Conservation (phyloP, 2,329 filamentous ascomycete genomes). For the Colletotrichum incanum region DNA sequence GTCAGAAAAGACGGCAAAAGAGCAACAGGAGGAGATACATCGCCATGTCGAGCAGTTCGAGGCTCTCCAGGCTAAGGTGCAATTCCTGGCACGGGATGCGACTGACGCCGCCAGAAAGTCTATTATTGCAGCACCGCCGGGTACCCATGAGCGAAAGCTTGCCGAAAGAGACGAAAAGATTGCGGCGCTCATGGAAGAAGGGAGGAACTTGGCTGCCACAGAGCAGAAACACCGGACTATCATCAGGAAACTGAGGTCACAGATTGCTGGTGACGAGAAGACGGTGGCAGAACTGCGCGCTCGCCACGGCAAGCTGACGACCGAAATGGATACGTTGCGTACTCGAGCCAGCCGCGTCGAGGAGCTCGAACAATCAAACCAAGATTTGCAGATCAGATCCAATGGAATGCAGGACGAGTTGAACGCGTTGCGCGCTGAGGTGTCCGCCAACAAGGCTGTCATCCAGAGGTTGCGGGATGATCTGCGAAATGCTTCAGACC, state of each 20-base stretch:
- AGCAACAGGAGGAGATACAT: slow-evolving; percentile 81
- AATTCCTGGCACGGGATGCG: slow-evolving; percentile 87
- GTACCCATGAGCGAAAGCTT: slow-evolving; percentile 82
- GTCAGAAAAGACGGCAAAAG: slow-evolving; percentile 11
- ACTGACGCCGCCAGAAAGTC: slow-evolving; percentile 82
- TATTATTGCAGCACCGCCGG: slow-evolving; percentile 72
- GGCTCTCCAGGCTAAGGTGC: slow-evolving; percentile 90
- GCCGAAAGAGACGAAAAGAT: slow-evolving; percentile 94
- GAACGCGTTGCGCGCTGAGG: slow-evolving; percentile 74
- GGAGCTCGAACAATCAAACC: slow-evolving; percentile 69
- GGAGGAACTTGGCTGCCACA: slow-evolving; percentile 86
- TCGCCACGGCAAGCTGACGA: slow-evolving; percentile 71
- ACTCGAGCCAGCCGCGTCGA: slow-evolving; percentile 65
- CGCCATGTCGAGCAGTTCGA: slow-evolving; percentile 91
- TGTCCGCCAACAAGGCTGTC: slow-evolving; percentile 73
- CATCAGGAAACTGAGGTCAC: slow-evolving; percentile 84
- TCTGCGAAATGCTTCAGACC: slow-evolving; percentile 76
- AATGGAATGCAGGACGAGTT: slow-evolving; percentile 58
- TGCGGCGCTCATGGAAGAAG: slow-evolving; percentile 91
- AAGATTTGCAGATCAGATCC: slow-evolving; percentile 46
- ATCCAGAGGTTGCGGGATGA: slow-evolving; percentile 80
- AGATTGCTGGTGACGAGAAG: slow-evolving; percentile 77
- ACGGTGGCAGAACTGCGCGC: slow-evolving; percentile 72
- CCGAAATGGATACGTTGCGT: slow-evolving; percentile 64
- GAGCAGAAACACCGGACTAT: slow-evolving; percentile 88